These are phyloP conservation scores for Acrasis kona DNA, from an alignment of 78 protist genomes.

Conservation along the genomic window DNA sequence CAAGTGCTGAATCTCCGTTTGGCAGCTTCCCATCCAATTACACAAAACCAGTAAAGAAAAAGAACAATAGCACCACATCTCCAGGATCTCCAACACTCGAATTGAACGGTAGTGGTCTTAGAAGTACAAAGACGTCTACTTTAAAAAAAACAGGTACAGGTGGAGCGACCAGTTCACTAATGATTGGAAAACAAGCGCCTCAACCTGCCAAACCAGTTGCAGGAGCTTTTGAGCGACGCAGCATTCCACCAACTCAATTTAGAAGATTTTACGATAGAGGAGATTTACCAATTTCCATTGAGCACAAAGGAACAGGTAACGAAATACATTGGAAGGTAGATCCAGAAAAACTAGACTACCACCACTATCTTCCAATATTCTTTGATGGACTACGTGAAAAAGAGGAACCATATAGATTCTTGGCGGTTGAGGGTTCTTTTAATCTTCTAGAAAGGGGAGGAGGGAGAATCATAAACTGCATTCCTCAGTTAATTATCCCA, in stretches of 20 bases:
- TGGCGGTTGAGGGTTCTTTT: slow-evolving; percentile 66
- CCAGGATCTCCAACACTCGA: too few species aligned
- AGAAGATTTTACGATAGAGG: slow-evolving; percentile 84
- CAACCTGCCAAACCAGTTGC: background rate
- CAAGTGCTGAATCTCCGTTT: background rate
- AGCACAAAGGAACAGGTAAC: slow-evolving; percentile 52
- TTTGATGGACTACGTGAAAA: slow-evolving; percentile 85
- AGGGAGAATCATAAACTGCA: slow-evolving; percentile 64
- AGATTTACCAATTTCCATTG: slow-evolving; percentile 79
- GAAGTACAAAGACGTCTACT: background rate
- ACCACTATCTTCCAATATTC: slow-evolving; percentile 90
- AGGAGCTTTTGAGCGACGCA: slow-evolving; percentile 1
- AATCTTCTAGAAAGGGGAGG: slow-evolving; percentile 68
- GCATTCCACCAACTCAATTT: slow-evolving; percentile 47
- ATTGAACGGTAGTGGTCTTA: background rate
- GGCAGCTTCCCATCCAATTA: slow-evolving; percentile 7
- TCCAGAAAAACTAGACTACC: slow-evolving; percentile 79
- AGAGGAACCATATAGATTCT: slow-evolving; percentile 77
- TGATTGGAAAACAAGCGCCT: background rate
- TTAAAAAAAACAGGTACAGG: slow-evolving; percentile 8
- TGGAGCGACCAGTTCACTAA: slow-evolving; percentile 13
- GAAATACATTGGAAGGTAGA: slow-evolving; percentile 70
- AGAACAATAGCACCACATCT: too few species aligned
- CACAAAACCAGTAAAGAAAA: background rate
- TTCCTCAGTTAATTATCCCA: slow-evolving; percentile 89